Base-by-base conservation (phyloP, 441 rosid genomes). In the Erodium moschatum region DNA sequence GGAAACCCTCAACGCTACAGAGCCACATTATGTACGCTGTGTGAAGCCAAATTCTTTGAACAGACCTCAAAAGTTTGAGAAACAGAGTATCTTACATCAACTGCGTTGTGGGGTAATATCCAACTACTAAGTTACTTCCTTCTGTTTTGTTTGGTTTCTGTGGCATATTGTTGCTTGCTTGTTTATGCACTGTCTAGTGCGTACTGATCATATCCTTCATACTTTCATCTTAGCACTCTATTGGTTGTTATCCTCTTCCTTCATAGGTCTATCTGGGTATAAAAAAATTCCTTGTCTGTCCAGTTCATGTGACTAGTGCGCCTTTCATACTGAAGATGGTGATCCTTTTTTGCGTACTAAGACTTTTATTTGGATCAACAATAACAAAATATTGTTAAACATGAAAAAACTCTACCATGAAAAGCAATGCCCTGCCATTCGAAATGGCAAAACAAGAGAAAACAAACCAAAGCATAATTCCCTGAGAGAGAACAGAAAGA, bases 21-120 rank as follows among this genome's bases (percentile, higher is more conserved):
- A 95, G 87, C 99, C 99, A 48, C 99, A 89, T 83, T 95, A 95
- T 77, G 92, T 95, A 70, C 98, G 98, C 24, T 95, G 99, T 81
- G 97, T 92, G 58, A 95, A 95, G 87, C 99, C 99, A 76, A 95
- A 95, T 79, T 90, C 89, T 81, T 92, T 95, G 81, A 88, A 92
- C 68, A 92, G 88, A 87, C 99, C 98, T 29, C 75, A 90, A 61
- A 92, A 92, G 76, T 95, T 95, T 80, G 97, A 95, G 87, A 90
- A 80, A 70, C 84, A 86, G 78, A 90, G 82, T 82, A 80, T 86
- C 73, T 84, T 95, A 67, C 99, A 95, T 75, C 98, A 92, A 78
- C 82, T 95, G 50, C 88, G 89, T n/a, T 92, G 99, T 84, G 99
- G 99, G 98, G 99, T 95, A 82, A 12, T 20, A 12, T 20, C 29